Conservation (phyloP, 1,284 basidiomycete genomes). For the Xerocomus amazonicus region DNA sequence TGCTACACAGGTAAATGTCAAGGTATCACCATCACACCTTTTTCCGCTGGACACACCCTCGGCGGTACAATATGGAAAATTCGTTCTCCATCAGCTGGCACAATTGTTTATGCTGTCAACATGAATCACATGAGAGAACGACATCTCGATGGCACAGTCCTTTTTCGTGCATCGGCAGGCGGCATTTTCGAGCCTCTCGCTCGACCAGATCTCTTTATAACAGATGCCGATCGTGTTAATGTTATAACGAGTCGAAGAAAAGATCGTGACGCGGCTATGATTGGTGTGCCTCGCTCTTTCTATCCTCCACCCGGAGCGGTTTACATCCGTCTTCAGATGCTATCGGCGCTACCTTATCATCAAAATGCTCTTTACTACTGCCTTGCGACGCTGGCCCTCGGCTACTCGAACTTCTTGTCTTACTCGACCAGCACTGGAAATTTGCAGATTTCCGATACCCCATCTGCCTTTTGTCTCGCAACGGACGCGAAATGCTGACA, state of each 20-base stretch:
- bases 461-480: conserved; percentile 88
- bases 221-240: conserved; percentile 83
- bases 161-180: conserved; percentile 66
- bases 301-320: background rate
- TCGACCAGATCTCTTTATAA: conserved; percentile 89
- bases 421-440: conserved; percentile 98
- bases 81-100: conserved; percentile 93
- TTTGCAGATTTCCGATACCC: conserved; percentile 79
- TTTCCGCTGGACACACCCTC: conserved; percentile 93
- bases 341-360: conserved; percentile 78
- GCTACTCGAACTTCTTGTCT: conserved; percentile 88
- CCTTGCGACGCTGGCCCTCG: conserved; percentile 95
- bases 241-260: conserved; percentile 85
- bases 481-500: conserved; percentile 90
- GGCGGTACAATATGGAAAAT: conserved; percentile 99
- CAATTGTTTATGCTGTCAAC: conserved; percentile 92
- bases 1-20: conserved; percentile 71
- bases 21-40: conserved; percentile 92
- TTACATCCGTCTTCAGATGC: conserved; percentile 37
- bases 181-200: conserved; percentile 86
- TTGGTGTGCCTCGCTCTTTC: conserved; percentile 52
- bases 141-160: conserved; percentile 92
- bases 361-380: conserved; percentile 78
- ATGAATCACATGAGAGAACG: conserved; percentile 97
- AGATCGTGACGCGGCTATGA: conserved; percentile 86